These are phyloP conservation scores for Trichocladium uniseriatum DNA, from an alignment of 495 filamentous ascomycete species.

Conservation along the genomic window DNA sequence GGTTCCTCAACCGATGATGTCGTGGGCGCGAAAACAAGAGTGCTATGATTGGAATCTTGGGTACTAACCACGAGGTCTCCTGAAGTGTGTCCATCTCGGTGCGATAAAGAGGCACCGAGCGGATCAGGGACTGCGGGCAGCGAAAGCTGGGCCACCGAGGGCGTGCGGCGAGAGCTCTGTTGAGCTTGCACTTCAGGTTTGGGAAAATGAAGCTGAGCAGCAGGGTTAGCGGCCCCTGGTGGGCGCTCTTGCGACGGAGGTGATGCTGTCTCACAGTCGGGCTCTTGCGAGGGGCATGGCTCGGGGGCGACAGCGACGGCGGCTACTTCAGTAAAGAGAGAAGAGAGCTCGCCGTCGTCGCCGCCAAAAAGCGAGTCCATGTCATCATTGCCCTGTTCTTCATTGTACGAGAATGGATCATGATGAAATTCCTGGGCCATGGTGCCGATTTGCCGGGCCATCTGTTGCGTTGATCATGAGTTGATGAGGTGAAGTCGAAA, in stretches of 20 bases:
- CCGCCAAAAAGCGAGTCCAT: constrained; percentile 20
- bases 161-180: not conserved
- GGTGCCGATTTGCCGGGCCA: not conserved
- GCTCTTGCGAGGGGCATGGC: not conserved
- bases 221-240: constrained; percentile 9
- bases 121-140: constrained; percentile 24
- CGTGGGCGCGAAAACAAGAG: not conserved
- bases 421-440: constrained; percentile 3
- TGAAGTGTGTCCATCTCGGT: constrained; percentile 24
- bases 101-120: constrained; percentile 15
- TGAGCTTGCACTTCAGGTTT: not conserved
- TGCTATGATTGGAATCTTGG: constrained; percentile 8
- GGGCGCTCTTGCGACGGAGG: constrained; percentile 1
- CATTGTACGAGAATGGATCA: not conserved
- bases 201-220: constrained; percentile 6
- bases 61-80: constrained; percentile 24
- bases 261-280: constrained; percentile 7
- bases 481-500: not conserved
- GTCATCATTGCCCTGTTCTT: constrained; percentile 13
- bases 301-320: constrained; percentile 3
- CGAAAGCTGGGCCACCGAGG: constrained; percentile 1
- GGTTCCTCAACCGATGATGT: not conserved
- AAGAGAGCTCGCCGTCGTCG: constrained; percentile 11
- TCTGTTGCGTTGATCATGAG: not conserved
- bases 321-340: constrained; percentile 17